A percentile compares a stretch with the other conserved stretches of the same genome.
Evolutionary conservation across 352 stramenopile species (phyloP).

Genomic region (Pythium aristosporum): DNA sequence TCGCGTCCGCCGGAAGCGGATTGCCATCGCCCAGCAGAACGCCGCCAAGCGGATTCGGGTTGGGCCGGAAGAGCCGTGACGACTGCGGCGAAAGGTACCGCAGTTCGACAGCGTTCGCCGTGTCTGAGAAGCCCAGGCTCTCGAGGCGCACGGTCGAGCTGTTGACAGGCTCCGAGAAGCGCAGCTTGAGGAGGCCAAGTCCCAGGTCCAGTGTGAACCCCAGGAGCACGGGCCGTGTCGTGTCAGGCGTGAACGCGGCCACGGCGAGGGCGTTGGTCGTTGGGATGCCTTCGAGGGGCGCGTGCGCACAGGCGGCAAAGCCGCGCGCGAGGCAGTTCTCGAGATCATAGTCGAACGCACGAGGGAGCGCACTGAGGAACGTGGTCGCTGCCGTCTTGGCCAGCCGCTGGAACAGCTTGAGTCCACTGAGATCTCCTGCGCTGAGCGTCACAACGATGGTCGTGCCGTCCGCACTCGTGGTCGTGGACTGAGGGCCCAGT

Average conservation of each 20-base stretch:
- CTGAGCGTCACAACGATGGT: conserved; percentile 45
- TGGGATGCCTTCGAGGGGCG: conserved; percentile 21
- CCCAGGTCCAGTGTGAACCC: conserved; percentile 63
- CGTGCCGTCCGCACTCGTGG: conserved; percentile 38
- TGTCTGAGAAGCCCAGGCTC: conserved; percentile 45
- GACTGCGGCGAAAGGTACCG: conserved; percentile 39
- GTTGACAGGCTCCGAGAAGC: conserved; percentile 70
- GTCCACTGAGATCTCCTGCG: conserved; percentile 39
- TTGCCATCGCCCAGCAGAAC: conserved; percentile 43
- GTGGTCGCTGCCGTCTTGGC: conserved; percentile 29
- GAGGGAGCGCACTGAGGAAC: conserved; percentile 33
- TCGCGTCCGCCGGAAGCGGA: conserved; percentile 53
- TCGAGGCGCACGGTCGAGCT: conserved; percentile 33
- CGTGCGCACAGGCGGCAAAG: conserved; percentile 32
- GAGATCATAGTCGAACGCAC: conserved; percentile 50
- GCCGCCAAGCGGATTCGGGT: conserved; percentile 47
- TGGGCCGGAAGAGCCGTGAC: conserved; percentile 44
- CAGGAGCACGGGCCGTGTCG: conserved; percentile 39
- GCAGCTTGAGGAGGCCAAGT: conserved; percentile 53
- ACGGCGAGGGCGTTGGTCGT: conserved; percentile 29
- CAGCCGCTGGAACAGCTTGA: conserved; percentile 40
- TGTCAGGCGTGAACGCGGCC: conserved; percentile 44
- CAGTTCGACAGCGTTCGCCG: conserved; percentile 28
- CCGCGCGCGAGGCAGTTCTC: conserved; percentile 42
- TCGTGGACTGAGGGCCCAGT: conserved; percentile 33